Evolutionary conservation across 495 filamentous ascomycete species (phyloP).

Genomic region (Penicillium riverlandense): DNA sequence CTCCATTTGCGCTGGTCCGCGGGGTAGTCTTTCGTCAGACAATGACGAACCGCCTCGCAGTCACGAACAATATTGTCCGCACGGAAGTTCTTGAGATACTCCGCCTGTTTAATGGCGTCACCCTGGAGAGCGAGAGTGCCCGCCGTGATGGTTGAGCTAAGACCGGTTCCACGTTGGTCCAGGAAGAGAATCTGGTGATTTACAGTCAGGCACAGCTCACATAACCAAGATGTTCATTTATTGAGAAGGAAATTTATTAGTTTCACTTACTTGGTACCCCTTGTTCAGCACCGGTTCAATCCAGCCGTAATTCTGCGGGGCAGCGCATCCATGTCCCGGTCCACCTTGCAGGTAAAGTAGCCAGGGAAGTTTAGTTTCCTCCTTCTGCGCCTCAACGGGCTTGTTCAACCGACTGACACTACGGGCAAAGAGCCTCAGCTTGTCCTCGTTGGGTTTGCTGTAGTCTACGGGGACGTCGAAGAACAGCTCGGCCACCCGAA

Average conservation of each 20-base stretch:
- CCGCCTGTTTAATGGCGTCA: conserved; percentile 57
- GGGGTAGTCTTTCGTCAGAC: conserved; percentile 62
- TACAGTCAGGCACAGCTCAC: no score
- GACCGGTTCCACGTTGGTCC: conserved; percentile 83
- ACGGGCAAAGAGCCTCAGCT: conserved; percentile 68
- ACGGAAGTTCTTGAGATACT: conserved; percentile 79
- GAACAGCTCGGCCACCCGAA: conserved; percentile 71
- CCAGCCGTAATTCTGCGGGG: conserved; percentile 64
- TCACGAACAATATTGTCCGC: conserved; percentile 87
- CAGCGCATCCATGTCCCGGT: conserved; percentile 65
- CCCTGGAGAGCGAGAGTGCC: conserved; percentile 59
- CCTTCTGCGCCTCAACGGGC: conserved; percentile 47
- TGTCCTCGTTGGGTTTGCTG: conserved; percentile 50
- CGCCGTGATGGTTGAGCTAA: conserved; percentile 72
- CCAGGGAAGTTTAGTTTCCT: conserved; percentile 51
- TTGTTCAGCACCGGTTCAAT: conserved; percentile 64
- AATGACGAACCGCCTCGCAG: conserved; percentile 75
- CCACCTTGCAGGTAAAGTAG: conserved; percentile 67
- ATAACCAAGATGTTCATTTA: no score
- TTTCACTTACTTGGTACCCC: conserved; percentile 58
- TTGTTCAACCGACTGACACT: conserved; percentile 57
- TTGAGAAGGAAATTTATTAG: no score
- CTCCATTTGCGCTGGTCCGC: conserved; percentile 72
- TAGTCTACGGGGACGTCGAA: conserved; percentile 82
- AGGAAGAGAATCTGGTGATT: conserved; percentile 61